phyloP scores from a whole-genome alignment of 257 asterid species.

The Solanum clarkiae region DNA sequence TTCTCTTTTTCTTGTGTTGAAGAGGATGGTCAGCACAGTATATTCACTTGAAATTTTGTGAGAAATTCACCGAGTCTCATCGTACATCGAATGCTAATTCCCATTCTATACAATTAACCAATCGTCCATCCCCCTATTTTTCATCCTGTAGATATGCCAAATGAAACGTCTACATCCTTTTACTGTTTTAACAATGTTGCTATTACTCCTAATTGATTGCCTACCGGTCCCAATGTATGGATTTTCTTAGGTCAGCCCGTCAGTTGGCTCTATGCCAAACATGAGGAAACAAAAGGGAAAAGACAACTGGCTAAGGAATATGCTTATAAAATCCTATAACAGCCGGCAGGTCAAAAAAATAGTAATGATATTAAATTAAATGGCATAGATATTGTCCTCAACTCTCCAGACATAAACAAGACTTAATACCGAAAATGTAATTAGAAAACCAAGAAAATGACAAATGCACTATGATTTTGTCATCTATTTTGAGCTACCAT shows the following conservation, averaged over 20 bases:
- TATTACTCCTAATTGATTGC: not conserved
- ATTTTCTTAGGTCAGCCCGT: not conserved
- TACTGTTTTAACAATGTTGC: not conserved
- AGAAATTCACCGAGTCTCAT: no score
- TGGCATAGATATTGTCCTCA: not conserved
- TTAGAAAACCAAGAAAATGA: not conserved
- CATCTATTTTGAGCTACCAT: constrained; percentile 6
- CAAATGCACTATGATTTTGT: not conserved
- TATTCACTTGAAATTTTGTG: no score
- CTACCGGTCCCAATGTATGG: not conserved
- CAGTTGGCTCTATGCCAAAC: not conserved
- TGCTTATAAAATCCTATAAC: not conserved
- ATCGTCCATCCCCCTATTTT: no score
- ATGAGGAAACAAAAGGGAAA: not conserved
- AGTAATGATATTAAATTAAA: not conserved
- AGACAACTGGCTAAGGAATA: not conserved
- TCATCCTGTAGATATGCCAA: no score
- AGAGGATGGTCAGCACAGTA: no score
- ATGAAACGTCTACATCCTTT: not conserved
- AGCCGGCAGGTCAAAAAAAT: not conserved
- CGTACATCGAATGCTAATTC: no score
- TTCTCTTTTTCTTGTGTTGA: no score
- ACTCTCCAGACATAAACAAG: not conserved
- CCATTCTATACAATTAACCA: no score
- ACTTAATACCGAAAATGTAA: no score